Conservation (phyloP, 2,329 filamentous ascomycete species). For the Thermomyces lanuginosus region DNA sequence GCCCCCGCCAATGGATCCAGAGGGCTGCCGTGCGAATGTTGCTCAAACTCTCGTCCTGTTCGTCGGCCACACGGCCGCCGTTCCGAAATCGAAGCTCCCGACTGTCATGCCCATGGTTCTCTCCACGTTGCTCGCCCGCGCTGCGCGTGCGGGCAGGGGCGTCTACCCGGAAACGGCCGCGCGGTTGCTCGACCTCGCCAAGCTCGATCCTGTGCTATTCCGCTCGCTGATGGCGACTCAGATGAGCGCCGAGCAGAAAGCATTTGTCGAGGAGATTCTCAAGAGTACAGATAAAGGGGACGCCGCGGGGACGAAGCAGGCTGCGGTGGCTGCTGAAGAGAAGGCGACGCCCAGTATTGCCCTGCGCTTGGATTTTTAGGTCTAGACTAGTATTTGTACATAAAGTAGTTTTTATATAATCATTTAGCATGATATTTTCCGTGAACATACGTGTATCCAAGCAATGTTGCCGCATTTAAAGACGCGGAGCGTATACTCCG, state of each 20-base stretch:
- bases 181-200: slow-evolving; percentile 65
- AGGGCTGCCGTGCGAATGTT: slow-evolving; percentile 53
- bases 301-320: slow-evolving; percentile 22
- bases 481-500: no score
- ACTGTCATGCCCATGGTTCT: slow-evolving; percentile 58
- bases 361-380: slow-evolving; percentile 79
- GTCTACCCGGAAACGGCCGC: slow-evolving; percentile 58
- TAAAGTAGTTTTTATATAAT: neutral
- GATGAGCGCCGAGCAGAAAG: slow-evolving; percentile 54
- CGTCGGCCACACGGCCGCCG: slow-evolving; percentile 30
- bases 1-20: slow-evolving; percentile 46
- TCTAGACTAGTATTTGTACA: neutral
- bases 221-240: slow-evolving; percentile 49
- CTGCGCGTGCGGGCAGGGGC: slow-evolving; percentile 42
- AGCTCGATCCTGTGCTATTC: slow-evolving; percentile 56
- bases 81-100: slow-evolving; percentile 15
- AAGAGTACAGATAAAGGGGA: slow-evolving; percentile 39
- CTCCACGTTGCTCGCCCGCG: slow-evolving; percentile 58
- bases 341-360: slow-evolving; percentile 61
- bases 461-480: no score
- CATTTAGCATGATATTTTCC: no score
- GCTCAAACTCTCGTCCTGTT: slow-evolving; percentile 62
- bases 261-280: slow-evolving; percentile 68
- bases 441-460: no score
- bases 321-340: slow-evolving; percentile 33